Evolutionary conservation across 257 asterid genomes (phyloP), one percentile per base, ranked within the genome.

Genomic region (Petunia axillaris): DNA sequence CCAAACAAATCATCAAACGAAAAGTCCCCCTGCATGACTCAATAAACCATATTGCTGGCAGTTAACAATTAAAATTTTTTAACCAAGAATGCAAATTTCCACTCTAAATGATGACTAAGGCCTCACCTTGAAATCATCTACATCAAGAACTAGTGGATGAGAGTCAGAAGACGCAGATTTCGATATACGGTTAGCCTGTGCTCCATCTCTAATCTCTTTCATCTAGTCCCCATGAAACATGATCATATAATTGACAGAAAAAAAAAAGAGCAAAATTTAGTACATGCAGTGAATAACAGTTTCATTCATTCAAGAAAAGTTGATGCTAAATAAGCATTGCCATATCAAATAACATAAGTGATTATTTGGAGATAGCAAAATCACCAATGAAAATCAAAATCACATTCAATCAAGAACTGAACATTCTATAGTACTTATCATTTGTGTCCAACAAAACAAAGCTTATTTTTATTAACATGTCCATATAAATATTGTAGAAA

Each of bases 1-100:
- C 98, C 98, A 66, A 92, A 96, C 86, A 94, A 85, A 16, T 93
- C 97, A 86, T 94, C 99, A 75, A 96, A 96, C n/a, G 98, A 96
- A 80, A 96, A 94, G 82, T 91, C 91, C 68, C 99, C 99, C 98
- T 92, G 85, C 85, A 81, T 59, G 44, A 58, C 80, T 36, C 35
- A 35, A 67, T 15, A 81, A 14, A 82, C 77, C 54, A 81, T 37
- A 53, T 70, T 64, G 41, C 39, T 60, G 55, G 46, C 64, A 62
- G 76, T 78, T 40, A 60, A 80, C 67, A 85, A 91, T 60, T 70
- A 67, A 71, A 36, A 43, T 60, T 57, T 53, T 37, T 73, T 77
- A 80, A 43, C 38, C 76, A 70, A 65, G 54, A 38, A 9, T n/a
- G 48, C 14, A 48, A 80, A 40, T 54, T 65, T 66, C 48, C 80